phyloP scores from a whole-genome alignment of 1,284 basidiomycete genomes.

The Fomitopsis pinicola region DNA sequence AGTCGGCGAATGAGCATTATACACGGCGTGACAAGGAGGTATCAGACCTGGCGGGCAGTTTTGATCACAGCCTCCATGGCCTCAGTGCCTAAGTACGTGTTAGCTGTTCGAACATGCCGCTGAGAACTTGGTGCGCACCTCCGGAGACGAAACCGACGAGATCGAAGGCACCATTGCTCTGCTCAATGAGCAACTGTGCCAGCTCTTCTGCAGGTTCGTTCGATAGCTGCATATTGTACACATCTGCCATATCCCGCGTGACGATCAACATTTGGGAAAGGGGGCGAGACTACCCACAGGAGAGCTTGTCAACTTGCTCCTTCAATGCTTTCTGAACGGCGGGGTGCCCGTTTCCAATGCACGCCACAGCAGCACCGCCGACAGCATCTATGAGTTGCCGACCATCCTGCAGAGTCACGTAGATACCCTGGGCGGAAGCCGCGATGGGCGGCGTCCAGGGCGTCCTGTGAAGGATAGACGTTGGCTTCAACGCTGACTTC shows the following conservation, averaged over 20 bases:
- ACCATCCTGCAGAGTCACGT: conserved; percentile 66
- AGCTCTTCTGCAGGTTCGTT: conserved; percentile 76
- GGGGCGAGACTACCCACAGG: conserved; percentile 45
- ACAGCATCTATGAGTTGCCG: conserved; percentile 66
- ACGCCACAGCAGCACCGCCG: conserved; percentile 82
- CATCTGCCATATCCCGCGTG: conserved; percentile 43
- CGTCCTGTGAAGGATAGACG: conserved; percentile 38
- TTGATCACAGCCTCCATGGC: conserved; percentile 83
- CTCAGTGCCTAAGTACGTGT: conserved; percentile 58
- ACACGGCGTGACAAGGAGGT: background rate
- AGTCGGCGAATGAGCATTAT: conserved; percentile 3
- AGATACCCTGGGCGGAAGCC: conserved; percentile 60
- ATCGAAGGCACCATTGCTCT: conserved; percentile 70
- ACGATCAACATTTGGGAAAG: background rate
- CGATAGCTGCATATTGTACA: conserved; percentile 78
- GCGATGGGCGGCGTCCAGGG: conserved; percentile 71
- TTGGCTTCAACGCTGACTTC: conserved; percentile 16
- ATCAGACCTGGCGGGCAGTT: conserved; percentile 63
- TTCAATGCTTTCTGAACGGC: conserved; percentile 68
- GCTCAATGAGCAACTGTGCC: conserved; percentile 55
- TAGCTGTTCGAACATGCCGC: background rate
- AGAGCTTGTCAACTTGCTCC: conserved; percentile 70
- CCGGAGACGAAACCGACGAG: conserved; percentile 67
- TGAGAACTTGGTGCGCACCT: conserved; percentile 36
- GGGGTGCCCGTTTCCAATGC: conserved; percentile 72